Base-by-base conservation (phyloP, 2,329 filamentous ascomycete species). In the Colletotrichum falcatum region DNA sequence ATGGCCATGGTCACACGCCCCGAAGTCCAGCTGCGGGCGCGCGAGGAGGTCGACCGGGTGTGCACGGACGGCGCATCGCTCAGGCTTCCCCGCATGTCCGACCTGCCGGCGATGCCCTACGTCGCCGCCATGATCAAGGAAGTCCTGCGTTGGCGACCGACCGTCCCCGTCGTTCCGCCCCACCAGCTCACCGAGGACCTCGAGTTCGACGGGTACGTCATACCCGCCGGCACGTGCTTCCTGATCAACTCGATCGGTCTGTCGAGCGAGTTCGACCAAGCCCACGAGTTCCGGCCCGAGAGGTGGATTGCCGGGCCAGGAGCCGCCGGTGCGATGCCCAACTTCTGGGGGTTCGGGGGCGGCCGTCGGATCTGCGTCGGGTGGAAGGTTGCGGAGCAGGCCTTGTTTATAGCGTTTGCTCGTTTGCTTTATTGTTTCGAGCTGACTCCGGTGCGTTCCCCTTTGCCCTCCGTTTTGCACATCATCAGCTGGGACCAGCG, bases 91-190 rank as follows among this genome's bases (percentile, higher is more conserved):
- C 78, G 82, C 1, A 74, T 85, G 26, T 83, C 83, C 0, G 74
- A 69, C 5, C 76, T 84, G 51, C 71, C 76, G 9, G 83, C 86
- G 64, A 78, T 82, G 73, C 74, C 79, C 1, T 76, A 76, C 2
- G 72, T 86, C 51, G 81, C 79, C 3, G 83, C 82, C 48, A 79
- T 83, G 26, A 80, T 80, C 51, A 84, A 85, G 71, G 84, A 87
- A 73, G 79, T 80, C 1, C 75, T 86, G 54, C 77, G 84, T 11
- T 86, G 84, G 84, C 76, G 81, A 9, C 83, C 83, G 0, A 80
- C 81, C 23, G 78, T 84, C 5, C 75, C 79, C 14, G 44, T 78
- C 14, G 74, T 77, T 77, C 66, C 83, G 74, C 46, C 46, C 4
- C 48, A 49, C 48, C 48, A 49, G 23, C 48, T 49, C 23, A 49